Percentiles rank a stretch among this genome's conserved stretches.
Evolutionary conservation across 768 basidiomycete species (phyloP).

Genomic region (Mycena vitilis): DNA sequence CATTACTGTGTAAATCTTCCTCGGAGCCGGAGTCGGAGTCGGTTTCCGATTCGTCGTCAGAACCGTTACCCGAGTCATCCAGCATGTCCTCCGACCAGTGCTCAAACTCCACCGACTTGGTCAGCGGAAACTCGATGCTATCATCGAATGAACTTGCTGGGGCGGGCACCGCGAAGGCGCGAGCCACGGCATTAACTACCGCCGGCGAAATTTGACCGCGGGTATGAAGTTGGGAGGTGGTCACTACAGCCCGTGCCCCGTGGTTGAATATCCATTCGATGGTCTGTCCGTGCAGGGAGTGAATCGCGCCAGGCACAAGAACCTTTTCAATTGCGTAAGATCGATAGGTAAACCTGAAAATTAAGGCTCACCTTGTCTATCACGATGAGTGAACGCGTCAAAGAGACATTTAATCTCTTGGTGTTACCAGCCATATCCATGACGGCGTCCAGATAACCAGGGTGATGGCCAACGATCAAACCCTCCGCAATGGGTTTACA

Average conservation of each 20-base stretch:
- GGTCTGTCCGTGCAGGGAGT: slow-evolving; percentile 2
- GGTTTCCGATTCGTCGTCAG: no score
- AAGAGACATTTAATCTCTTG: not conserved
- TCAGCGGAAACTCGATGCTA: not conserved
- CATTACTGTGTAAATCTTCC: no score
- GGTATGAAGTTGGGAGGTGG: slow-evolving; percentile 5
- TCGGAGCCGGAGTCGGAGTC: no score
- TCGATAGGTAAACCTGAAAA: not conserved
- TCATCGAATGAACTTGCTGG: not conserved
- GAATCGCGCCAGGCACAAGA: slow-evolving; percentile 14
- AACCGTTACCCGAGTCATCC: no score
- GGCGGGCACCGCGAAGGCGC: not conserved
- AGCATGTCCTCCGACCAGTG: no score
- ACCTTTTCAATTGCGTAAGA: not conserved
- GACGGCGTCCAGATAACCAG: not conserved
- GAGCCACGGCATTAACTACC: not conserved
- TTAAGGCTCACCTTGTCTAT: slow-evolving; percentile 1
- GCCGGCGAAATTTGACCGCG: not conserved
- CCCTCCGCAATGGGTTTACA: slow-evolving; percentile 9
- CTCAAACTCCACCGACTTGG: not conserved
- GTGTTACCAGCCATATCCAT: slow-evolving; percentile 1
- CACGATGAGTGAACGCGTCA: not conserved
- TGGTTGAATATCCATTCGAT: slow-evolving; percentile 19
- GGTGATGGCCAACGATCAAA: not conserved
- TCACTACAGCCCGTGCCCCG: slow-evolving; percentile 9